A percentile compares a stretch with the other conserved stretches of the same genome.
phyloP scores from a whole-genome alignment of 768 basidiomycete species.

The Cyathus striatus region DNA sequence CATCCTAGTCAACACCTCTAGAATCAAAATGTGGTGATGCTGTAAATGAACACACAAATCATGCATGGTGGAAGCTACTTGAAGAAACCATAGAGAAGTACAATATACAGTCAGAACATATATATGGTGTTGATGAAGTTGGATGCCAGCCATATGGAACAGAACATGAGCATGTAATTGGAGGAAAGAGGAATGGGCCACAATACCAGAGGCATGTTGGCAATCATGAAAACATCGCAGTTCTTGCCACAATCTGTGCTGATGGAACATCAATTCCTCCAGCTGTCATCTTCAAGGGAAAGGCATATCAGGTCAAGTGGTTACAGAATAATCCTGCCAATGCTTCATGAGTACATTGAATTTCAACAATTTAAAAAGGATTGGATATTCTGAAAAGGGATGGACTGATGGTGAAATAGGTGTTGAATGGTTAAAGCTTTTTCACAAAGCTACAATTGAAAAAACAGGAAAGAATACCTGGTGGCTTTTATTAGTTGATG shows the following conservation, averaged over 20 bases:
- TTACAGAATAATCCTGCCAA: conserved; percentile 18
- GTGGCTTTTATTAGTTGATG: conserved; percentile 26
- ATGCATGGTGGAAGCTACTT: conserved; percentile 17
- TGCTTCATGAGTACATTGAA: conserved; percentile 11
- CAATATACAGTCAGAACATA: not conserved
- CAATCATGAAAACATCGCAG: conserved; percentile 30
- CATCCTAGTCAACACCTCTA: conserved; percentile 3
- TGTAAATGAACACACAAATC: conserved; percentile 21
- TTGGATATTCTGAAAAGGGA: conserved; percentile 20
- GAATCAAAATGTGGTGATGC: conserved; percentile 14
- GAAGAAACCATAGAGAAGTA: not conserved
- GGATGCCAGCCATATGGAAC: not conserved
- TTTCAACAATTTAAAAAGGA: conserved; percentile 5
- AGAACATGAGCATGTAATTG: not conserved
- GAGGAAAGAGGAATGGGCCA: not conserved
- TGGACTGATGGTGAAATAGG: conserved; percentile 33
- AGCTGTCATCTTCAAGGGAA: conserved; percentile 26
- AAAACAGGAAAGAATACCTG: conserved; percentile 4
- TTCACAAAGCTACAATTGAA: conserved; percentile 12
- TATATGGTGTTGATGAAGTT: not conserved
- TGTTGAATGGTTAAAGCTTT: conserved; percentile 26
- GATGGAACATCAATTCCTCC: conserved; percentile 24
- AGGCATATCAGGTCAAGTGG: conserved; percentile 20
- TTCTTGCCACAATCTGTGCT: conserved; percentile 36
- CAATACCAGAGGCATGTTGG: conserved; percentile 29